These are phyloP conservation scores for Phytomonas francai DNA, from an alignment of 208 protist species.

Conservation along the genomic window DNA sequence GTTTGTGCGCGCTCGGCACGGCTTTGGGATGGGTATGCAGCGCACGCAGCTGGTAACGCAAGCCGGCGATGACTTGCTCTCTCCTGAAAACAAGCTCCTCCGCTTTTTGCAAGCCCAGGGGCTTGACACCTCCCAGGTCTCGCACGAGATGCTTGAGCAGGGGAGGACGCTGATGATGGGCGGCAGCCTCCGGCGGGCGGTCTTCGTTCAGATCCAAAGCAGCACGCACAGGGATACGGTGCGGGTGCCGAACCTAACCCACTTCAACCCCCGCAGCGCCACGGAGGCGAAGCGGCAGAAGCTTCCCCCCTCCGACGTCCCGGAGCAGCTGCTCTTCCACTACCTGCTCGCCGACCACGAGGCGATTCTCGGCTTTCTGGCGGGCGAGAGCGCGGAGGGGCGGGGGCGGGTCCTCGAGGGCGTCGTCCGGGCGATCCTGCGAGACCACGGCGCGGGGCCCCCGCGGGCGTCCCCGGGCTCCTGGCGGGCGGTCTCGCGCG, in stretches of 20 bases:
- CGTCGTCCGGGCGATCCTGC: constrained; percentile 31
- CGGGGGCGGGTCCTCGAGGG: constrained; percentile 22
- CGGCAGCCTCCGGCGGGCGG: constrained; percentile 46
- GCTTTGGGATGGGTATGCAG: constrained; percentile 82
- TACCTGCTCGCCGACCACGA: constrained; percentile 47
- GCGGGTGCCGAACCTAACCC: constrained; percentile 59
- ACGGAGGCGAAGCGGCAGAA: constrained; percentile 51
- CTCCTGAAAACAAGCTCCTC: constrained; percentile 57
- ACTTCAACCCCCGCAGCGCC: constrained; percentile 43
- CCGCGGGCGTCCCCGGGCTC: neutral
- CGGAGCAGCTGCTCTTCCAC: constrained; percentile 59
- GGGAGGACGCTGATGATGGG: constrained; percentile 59
- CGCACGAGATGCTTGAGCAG: constrained; percentile 45
- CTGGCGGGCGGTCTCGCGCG: constrained; percentile 14
- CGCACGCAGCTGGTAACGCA: constrained; percentile 60
- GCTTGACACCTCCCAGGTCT: constrained; percentile 47
- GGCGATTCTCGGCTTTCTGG: constrained; percentile 22
- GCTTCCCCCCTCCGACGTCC: constrained; percentile 66
- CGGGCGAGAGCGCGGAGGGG: constrained; percentile 8
- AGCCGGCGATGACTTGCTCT: constrained; percentile 47
- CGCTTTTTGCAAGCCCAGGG: constrained; percentile 81
- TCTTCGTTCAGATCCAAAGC: constrained; percentile 79
- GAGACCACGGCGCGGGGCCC: constrained; percentile 15
- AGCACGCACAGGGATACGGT: constrained; percentile 55
- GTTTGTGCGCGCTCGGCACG: constrained; percentile 70